Evolutionary conservation across 352 stramenopile species (phyloP).

Genomic region (Phytophthora parvispora): DNA sequence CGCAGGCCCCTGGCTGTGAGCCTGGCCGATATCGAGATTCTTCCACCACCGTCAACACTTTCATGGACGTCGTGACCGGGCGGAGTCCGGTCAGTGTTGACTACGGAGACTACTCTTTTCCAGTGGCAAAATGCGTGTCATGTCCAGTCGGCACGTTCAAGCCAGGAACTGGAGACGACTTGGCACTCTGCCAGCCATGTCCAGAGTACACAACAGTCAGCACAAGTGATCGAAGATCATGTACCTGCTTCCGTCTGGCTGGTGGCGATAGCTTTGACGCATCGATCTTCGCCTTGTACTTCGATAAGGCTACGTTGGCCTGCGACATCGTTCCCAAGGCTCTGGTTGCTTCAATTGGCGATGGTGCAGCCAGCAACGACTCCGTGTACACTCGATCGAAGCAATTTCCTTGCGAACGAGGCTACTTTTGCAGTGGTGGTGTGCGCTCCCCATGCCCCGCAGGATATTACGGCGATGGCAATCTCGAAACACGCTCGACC

Average conservation of each 20-base stretch:
- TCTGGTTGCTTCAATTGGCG: slow-evolving; percentile 11
- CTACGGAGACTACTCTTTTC: slow-evolving; percentile 68
- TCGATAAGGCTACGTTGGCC: slow-evolving; percentile 28
- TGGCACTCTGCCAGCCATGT: slow-evolving; percentile 59
- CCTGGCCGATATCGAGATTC: slow-evolving; percentile 36
- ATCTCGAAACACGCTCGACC: slow-evolving; percentile 36
- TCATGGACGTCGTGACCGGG: slow-evolving; percentile 54
- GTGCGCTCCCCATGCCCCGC: slow-evolving; percentile 66
- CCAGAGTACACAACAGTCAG: slow-evolving; percentile 54
- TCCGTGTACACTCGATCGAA: slow-evolving; percentile 52
- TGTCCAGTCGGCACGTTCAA: slow-evolving; percentile 88
- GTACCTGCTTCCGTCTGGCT: slow-evolving; percentile 68
- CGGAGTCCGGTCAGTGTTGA: slow-evolving; percentile 59
- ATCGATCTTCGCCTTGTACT: slow-evolving; percentile 42
- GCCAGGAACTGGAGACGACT: slow-evolving; percentile 46
- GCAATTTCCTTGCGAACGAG: slow-evolving; percentile 70
- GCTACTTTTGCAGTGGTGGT: slow-evolving; percentile 66
- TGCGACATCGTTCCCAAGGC: slow-evolving; percentile 42
- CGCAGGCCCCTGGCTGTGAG: slow-evolving; percentile 25
- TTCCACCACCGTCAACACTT: slow-evolving; percentile 31
- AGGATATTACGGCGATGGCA: slow-evolving; percentile 45
- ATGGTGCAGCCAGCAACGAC: slow-evolving; percentile 14
- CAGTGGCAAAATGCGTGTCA: slow-evolving; percentile 60
- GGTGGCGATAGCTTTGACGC: slow-evolving; percentile 51
- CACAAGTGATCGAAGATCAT: slow-evolving; percentile 60